These are phyloP conservation scores for Exophiala lecanii-corni DNA, from an alignment of 2,329 filamentous ascomycete genomes.

Conservation along the genomic window DNA sequence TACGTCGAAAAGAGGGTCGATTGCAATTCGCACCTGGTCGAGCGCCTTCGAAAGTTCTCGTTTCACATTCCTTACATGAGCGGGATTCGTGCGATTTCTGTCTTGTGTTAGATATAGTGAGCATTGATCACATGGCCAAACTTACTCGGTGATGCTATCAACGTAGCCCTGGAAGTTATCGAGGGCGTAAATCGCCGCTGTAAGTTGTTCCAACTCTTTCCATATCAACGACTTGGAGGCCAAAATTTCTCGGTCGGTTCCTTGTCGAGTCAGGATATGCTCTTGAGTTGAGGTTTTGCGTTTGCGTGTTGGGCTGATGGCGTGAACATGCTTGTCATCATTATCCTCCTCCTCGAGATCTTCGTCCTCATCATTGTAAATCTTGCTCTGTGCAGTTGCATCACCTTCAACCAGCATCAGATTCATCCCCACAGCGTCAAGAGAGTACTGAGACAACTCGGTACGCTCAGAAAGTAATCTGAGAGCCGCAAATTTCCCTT, in stretches of 20 bases:
- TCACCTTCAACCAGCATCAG: constrained; percentile 21
- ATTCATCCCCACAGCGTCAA: constrained; percentile 38
- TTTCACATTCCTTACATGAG: constrained; percentile 48
- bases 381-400: constrained; percentile 21
- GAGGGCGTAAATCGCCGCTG: constrained; percentile 61
- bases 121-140: too few relatives aligned
- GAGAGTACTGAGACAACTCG: constrained; percentile 45
- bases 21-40: constrained; percentile 51
- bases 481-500: constrained; percentile 51
- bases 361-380: constrained; percentile 17
- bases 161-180: constrained; percentile 61
- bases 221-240: constrained; percentile 57
- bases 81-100: constrained; percentile 30
- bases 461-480: constrained; percentile 50
- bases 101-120: constrained; percentile 17
- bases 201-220: constrained; percentile 64
- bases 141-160: constrained; percentile 41
- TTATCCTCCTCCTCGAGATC: constrained; percentile 20
- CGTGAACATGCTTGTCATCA: constrained; percentile 28
- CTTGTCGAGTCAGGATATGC: constrained; percentile 34
- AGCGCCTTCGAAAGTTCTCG: constrained; percentile 52
- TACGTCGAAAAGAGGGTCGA: constrained; percentile 56
- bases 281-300: constrained; percentile 24
- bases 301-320: constrained; percentile 27
- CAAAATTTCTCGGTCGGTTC: constrained; percentile 41